phyloP scores from a whole-genome alignment of 805 yeast genomes.

The Diddensiella caesifluorescens region DNA sequence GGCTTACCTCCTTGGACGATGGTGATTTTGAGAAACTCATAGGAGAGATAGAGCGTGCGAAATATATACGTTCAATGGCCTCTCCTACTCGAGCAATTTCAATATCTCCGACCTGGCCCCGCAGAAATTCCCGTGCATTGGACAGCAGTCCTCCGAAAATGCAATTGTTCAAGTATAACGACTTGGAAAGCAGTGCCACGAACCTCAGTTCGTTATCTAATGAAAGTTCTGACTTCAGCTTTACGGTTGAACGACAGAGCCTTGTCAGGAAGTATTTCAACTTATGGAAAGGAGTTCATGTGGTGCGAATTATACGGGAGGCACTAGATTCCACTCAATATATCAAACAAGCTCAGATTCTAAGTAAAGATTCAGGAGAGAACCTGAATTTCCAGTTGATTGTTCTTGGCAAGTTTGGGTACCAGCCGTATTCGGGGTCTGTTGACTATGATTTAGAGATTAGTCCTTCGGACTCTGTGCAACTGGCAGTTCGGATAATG shows the following conservation, averaged over 20 bases:
- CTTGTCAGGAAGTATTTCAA: constrained; percentile 6
- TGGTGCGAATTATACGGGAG: neutral
- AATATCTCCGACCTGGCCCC: too few relatives aligned
- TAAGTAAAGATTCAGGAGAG: neutral
- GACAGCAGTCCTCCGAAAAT: too few relatives aligned
- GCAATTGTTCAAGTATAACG: too few relatives aligned
- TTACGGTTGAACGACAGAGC: constrained; percentile 7
- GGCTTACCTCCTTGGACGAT: too few relatives aligned
- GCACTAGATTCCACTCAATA: neutral
- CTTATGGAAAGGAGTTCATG: constrained; percentile 6
- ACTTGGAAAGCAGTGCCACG: too few relatives aligned
- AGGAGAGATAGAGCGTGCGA: too few relatives aligned
- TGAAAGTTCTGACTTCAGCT: too few relatives aligned
- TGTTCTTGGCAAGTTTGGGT: constrained; percentile 8
- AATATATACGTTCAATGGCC: too few relatives aligned
- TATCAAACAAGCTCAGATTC: constrained; percentile 6
- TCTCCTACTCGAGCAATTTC: too few relatives aligned
- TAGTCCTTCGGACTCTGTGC: neutral
- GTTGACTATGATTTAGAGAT: neutral
- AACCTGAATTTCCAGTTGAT: constrained; percentile 9
- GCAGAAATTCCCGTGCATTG: too few relatives aligned
- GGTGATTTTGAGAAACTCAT: too few relatives aligned
- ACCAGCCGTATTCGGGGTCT: neutral
- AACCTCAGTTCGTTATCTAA: too few relatives aligned
- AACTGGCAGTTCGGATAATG: constrained; percentile 17